Evolutionary conservation across 169 alveolate species (phyloP).

Genomic region (Neospora caninum): DNA sequence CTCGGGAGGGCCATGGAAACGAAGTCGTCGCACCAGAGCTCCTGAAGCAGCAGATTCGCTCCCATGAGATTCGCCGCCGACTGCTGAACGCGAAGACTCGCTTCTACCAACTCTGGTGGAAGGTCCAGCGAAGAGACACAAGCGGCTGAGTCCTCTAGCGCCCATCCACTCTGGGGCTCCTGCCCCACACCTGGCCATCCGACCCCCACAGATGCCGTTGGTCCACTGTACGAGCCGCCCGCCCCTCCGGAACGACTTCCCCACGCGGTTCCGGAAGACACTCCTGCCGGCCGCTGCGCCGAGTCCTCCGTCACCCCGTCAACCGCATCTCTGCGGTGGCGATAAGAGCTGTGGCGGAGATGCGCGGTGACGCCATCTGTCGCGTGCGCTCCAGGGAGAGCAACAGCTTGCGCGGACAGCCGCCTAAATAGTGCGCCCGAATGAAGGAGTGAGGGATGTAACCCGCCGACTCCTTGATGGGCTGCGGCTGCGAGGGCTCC

Average conservation of each 20-base stretch:
- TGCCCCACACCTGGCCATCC: neutral
- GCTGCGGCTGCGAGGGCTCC: slow-evolving; percentile 11
- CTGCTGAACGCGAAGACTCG: neutral
- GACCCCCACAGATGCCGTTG: neutral
- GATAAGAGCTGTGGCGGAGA: neutral
- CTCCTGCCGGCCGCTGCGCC: neutral
- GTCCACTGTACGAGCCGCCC: neutral
- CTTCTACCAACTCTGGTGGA: neutral
- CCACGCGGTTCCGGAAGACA: neutral
- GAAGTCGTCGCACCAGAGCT: slow-evolving; percentile 63
- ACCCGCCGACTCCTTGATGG: neutral
- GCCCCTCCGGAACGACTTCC: neutral
- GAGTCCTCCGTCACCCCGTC: neutral
- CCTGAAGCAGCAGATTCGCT: slow-evolving; percentile 30
- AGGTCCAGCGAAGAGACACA: neutral
- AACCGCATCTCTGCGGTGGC: neutral
- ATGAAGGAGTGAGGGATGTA: neutral
- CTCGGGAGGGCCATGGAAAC: slow-evolving; percentile 57
- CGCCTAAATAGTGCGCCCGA: neutral
- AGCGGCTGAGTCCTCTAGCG: neutral
- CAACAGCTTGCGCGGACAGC: neutral
- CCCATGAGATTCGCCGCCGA: neutral
- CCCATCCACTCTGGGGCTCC: neutral
- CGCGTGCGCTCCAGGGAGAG: neutral
- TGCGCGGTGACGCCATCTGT: neutral